Evolutionary conservation across 495 filamentous ascomycete species (phyloP).

Genomic region (Aspergillus leporis): DNA sequence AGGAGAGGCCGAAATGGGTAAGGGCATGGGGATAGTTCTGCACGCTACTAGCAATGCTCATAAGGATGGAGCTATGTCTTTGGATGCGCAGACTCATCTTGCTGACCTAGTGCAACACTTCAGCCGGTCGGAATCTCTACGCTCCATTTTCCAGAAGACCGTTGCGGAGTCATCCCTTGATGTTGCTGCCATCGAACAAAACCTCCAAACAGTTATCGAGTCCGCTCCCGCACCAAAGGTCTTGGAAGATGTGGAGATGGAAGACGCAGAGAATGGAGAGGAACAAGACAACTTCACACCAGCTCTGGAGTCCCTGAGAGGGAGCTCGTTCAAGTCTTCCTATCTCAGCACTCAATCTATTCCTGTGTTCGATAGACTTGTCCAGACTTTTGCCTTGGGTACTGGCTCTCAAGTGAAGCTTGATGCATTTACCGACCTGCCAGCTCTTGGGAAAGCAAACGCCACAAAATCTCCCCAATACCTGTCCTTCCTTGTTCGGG

Average conservation of each 20-base stretch:
- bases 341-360: constrained; percentile 39
- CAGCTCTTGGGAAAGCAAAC: constrained; percentile 55
- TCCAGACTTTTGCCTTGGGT: constrained; percentile 62
- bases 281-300: constrained; percentile 41
- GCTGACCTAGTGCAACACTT: constrained; percentile 63
- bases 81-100: constrained; percentile 60
- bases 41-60: constrained; percentile 35
- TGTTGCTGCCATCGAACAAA: constrained; percentile 67
- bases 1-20: constrained; percentile 57
- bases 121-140: constrained; percentile 51
- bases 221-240: constrained; percentile 35
- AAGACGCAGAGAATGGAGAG: constrained; percentile 36
- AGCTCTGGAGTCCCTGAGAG: constrained; percentile 35
- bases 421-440: constrained; percentile 56
- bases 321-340: constrained; percentile 30
- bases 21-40: constrained; percentile 64
- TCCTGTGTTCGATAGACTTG: constrained; percentile 55
- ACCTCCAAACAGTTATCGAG: constrained; percentile 65
- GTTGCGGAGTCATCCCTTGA: constrained; percentile 64
- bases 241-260: constrained; percentile 56
- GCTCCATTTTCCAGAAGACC: constrained; percentile 57
- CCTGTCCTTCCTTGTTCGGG: constrained; percentile 71
- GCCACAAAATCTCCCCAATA: constrained; percentile 64
- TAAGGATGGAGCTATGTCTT: constrained; percentile 37
- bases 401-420: constrained; percentile 51